Evolutionary conservation across 345 rosid species (phyloP), one percentile per base, ranked within the genome.

Genomic region (Gossypioides kirkii): DNA sequence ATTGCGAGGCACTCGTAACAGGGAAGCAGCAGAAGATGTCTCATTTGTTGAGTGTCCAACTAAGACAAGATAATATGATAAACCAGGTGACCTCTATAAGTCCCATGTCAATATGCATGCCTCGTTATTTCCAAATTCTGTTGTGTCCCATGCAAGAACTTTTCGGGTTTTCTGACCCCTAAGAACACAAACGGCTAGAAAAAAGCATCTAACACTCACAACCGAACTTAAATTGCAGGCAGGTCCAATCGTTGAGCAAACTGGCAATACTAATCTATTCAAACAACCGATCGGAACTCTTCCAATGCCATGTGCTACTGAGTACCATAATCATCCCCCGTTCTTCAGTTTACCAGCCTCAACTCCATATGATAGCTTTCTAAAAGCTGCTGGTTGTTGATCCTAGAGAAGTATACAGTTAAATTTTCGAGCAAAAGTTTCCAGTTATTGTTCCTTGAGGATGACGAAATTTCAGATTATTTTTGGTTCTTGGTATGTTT

Each of bases 11-110:
- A 66, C 92, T 96, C 18, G 73, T 83, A 75, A 76, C 85, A 67
- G 98, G 93, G 77, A 96, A 93, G 85, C 97, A 91, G 68, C 81
- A 84, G 82, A 91, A 87, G 86, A 93, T 93, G 90, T 88, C 91
- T 11, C 81, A 82, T 79, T 81, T 96, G 84, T 83, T 91, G 86
- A 82, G 79, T 74, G 65, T 82, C 76, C 91, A 87, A 42, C 61
- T 76, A 69, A 82, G 77, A 73, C 91, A 84, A 52, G 69, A 76
- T 46, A 83, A 73, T 55, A 86, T 76, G 67, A 58, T 53, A 11
- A 74, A 74, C 67, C 75, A 77, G 74, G 79, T 77, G 61, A 54
- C 79, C 22, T 77, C 80, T 46, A 58, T 3, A 2, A 49, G 12
- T 12, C 8, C 17, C 43, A 47, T 49, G 23, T 47, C 60, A 55